Conservation (phyloP, 306 rosid species). For the Quercus gilva region DNA sequence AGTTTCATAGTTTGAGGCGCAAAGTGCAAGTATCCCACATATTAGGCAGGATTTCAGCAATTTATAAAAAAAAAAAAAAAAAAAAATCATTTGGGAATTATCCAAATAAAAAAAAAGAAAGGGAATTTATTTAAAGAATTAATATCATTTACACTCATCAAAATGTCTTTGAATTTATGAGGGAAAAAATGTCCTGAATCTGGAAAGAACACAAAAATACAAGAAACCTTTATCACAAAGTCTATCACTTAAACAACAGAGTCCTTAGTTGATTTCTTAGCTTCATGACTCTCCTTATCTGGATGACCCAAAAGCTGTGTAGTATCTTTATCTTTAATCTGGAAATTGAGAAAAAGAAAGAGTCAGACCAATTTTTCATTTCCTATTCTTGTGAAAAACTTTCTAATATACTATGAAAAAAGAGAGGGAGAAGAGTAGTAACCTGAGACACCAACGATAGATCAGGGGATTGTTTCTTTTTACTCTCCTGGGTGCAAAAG, state of each 20-base stretch:
- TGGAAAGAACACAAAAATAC: constrained; percentile 26
- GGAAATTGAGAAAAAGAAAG: constrained; percentile 6
- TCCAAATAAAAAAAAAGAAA: background rate
- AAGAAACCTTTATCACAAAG: constrained; percentile 7
- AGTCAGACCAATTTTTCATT: background rate
- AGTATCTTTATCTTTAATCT: constrained; percentile 70
- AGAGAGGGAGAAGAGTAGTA: background rate
- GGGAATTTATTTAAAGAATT: background rate
- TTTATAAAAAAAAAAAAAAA: background rate
- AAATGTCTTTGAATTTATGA: constrained; percentile 11
- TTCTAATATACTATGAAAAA: background rate
- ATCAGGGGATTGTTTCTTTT: constrained; percentile 67
- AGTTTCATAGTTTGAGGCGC: no score
- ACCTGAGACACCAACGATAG: constrained; percentile 68
- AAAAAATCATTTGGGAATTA: background rate
- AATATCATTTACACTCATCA: constrained; percentile 50
- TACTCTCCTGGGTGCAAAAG: constrained; percentile 80
- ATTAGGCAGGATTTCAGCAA: no score
- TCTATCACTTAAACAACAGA: constrained; percentile 59
- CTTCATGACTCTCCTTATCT: constrained; percentile 69
- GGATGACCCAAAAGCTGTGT: constrained; percentile 59
- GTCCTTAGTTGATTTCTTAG: constrained; percentile 69
- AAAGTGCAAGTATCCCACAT: no score
- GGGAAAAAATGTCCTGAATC: constrained; percentile 4
- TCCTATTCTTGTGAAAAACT: background rate